Percentiles rank a stretch among this genome's conserved stretches.
Evolutionary conservation across 2,329 filamentous ascomycete genomes (phyloP).

Genomic region (Diaporthe longicolla): DNA sequence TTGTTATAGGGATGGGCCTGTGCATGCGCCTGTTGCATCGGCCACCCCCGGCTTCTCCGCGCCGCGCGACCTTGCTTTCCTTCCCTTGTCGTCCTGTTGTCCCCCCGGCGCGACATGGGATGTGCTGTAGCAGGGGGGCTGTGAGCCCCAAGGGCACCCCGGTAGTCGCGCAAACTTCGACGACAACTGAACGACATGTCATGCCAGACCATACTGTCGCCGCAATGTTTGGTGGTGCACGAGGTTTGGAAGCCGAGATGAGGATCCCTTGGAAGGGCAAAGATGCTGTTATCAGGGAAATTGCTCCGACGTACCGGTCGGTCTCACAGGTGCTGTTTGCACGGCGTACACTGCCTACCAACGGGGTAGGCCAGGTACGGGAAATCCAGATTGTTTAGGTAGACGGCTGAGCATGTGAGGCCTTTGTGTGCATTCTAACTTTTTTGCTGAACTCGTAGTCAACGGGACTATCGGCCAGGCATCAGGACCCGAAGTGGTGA

Average conservation of each 20-base stretch:
- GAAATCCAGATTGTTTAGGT: background rate
- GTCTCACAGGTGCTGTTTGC: background rate
- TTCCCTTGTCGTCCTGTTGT: background rate
- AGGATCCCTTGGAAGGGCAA: background rate
- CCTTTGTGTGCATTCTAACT: background rate
- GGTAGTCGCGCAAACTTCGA: constrained; percentile 27
- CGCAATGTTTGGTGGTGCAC: background rate
- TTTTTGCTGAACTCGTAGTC: background rate
- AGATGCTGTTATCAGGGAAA: background rate
- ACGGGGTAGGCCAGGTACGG: background rate
- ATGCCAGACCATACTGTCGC: background rate
- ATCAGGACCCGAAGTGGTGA: background rate
- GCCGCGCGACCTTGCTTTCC: constrained; percentile 30
- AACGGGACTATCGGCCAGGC: background rate
- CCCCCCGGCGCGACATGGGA: constrained; percentile 31
- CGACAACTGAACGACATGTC: constrained; percentile 35
- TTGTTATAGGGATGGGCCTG: constrained; percentile 37
- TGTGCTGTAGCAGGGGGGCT: constrained; percentile 10
- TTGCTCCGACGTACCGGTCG: background rate
- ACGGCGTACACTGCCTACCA: background rate
- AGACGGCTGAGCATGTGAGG: constrained; percentile 1
- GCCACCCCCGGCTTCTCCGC: constrained; percentile 40
- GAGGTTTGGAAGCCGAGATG: background rate
- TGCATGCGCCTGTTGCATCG: constrained; percentile 37
- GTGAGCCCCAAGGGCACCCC: constrained; percentile 26